Conservation (phyloP, 2,329 filamentous ascomycete genomes). For the Aureobasidium lini region DNA sequence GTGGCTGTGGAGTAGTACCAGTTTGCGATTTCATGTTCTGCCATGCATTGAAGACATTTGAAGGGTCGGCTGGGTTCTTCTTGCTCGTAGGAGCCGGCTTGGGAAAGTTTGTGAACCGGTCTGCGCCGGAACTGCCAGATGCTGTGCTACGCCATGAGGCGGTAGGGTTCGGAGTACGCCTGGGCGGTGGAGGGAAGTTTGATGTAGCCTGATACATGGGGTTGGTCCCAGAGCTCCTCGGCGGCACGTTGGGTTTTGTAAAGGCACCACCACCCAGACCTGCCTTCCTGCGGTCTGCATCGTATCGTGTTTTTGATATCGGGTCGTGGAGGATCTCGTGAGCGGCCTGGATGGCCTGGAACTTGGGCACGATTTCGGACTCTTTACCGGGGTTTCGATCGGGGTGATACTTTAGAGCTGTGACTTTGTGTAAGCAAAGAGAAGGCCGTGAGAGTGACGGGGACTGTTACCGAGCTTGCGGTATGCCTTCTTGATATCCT, state of each 20-base stretch:
- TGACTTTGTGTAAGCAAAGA: constrained; percentile 20
- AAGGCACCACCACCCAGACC: constrained; percentile 25
- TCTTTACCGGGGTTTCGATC: constrained; percentile 83
- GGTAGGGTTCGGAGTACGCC: constrained; percentile 29
- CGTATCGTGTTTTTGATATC: constrained; percentile 52
- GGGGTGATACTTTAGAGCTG: constrained; percentile 78
- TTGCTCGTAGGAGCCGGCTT: constrained; percentile 22
- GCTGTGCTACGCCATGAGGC: constrained; percentile 31
- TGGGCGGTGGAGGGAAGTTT: constrained; percentile 36
- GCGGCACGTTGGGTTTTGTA: constrained; percentile 14
- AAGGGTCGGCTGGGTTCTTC: constrained; percentile 32
- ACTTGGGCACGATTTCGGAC: constrained; percentile 69
- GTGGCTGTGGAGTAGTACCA: constrained; percentile 18
- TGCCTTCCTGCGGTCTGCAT: constrained; percentile 50
- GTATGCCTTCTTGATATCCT: constrained; percentile 81
- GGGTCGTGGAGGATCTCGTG: constrained; percentile 67
- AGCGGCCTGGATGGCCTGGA: constrained; percentile 79
- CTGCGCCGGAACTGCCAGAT: constrained; percentile 30
- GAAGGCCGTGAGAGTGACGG: neutral
- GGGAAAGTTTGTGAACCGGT: constrained; percentile 40
- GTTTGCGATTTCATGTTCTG: constrained; percentile 36
- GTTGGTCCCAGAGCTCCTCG: neutral
- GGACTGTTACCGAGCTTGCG: constrained; percentile 61
- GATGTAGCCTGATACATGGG: constrained; percentile 20
- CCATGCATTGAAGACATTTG: constrained; percentile 42